Percentiles rank a stretch among this genome's conserved stretches.
These are phyloP conservation scores for Cryphonectria naterciae DNA, from an alignment of 2,329 filamentous ascomycete species.

Conservation along the genomic window DNA sequence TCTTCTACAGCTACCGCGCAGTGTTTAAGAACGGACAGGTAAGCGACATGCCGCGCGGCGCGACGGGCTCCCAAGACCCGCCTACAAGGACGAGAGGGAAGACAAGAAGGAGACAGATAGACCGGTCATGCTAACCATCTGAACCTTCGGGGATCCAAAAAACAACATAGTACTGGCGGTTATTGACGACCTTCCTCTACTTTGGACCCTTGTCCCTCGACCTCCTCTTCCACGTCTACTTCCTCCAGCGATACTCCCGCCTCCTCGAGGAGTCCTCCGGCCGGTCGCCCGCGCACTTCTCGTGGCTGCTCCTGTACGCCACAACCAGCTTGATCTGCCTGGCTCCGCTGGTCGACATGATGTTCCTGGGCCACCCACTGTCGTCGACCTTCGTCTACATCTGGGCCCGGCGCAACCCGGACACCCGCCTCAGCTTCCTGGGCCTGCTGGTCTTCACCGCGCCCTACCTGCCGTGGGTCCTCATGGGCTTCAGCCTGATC, in stretches of 20 bases:
- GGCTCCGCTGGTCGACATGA: slow-evolving; percentile 86
- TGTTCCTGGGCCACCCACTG: slow-evolving; percentile 90
- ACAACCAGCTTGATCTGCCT: slow-evolving; percentile 77
- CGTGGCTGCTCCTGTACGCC: slow-evolving; percentile 89
- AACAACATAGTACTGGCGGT: slow-evolving; percentile 80
- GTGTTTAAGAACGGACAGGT: slow-evolving; percentile 94
- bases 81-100: neutral
- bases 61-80: neutral
- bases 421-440: slow-evolving; percentile 85
- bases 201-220: slow-evolving; percentile 94
- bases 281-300: slow-evolving; percentile 88
- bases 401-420: slow-evolving; percentile 93
- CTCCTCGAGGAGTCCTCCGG: slow-evolving; percentile 95
- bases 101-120: neutral
- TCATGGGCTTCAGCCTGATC: slow-evolving; percentile 91
- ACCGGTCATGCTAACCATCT: slow-evolving; percentile 6
- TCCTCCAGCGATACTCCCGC: slow-evolving; percentile 93
- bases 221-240: slow-evolving; percentile 97
- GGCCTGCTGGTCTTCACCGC: slow-evolving; percentile 90
- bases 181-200: slow-evolving; percentile 96
- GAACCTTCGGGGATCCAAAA: slow-evolving; percentile 11
- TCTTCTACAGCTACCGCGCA: slow-evolving; percentile 94
- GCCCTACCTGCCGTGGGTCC: slow-evolving; percentile 92
- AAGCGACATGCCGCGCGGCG: slow-evolving; percentile 36
- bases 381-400: slow-evolving; percentile 96